Evolutionary conservation across 768 basidiomycete species (phyloP), one percentile per base, ranked within the genome.

Genomic region (Coprinopsis cinerea): DNA sequence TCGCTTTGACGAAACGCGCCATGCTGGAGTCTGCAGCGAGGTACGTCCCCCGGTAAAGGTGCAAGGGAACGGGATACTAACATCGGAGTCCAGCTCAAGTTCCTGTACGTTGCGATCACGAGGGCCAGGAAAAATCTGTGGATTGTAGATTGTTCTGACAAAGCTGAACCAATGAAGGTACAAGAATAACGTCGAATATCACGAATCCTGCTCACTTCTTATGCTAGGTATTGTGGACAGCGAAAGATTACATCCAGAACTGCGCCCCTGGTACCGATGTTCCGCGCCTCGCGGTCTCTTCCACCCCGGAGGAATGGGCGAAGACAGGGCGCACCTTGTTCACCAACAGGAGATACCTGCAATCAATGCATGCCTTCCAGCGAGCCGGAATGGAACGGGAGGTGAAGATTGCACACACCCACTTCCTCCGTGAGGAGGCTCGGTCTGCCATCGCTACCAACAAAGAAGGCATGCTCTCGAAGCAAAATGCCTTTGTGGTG

Each of bases 81-180:
- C n/a, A n/a, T n/a, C n/a, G n/a, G 10, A 1, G 23, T 45, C 6
- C 37, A 85, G 83, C 67, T 88, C 18, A 87, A 88, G 56, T 74
- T 70, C 37, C 63, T 88, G 0, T 88, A 88, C 49, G 85, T 88
- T 2, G 85, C 83, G 0, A 74, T 85, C 14, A 88, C 86, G 0
- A 64, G 85, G 35, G 83, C 85, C 1, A 72, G 81, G 34, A 82
- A 80, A 49, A 82, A 84, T 44, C 58, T 88, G 4, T 85, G 85
- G 83, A 78, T 88, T 17, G 76, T 77, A 1, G 86, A 88, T 59
- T 71, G 67, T 27, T 85, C 83, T 0, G 63, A 68, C 1, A 78
- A 73, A 49, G 68, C 74, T 15, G 74, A 78, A 35, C 73, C 82
- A 1, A 80, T 85, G 77, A 67, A 72, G 55, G 83, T 83, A 43